Conservation (phyloP, 345 rosid genomes). For the Salix exigua region DNA sequence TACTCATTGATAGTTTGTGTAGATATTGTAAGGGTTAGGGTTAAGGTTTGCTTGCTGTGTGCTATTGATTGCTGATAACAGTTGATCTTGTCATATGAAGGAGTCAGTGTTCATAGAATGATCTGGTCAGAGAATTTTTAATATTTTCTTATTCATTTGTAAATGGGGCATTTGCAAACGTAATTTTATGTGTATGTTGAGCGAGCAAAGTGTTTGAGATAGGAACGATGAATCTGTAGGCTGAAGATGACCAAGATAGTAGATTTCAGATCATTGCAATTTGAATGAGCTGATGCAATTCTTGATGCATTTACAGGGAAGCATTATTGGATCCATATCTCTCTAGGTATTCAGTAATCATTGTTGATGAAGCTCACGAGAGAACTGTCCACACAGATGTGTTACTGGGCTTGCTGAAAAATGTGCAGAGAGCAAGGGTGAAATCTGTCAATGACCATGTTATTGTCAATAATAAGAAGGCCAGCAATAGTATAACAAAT, state of each 20-base stretch:
- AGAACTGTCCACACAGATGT: slow-evolving; percentile 95
- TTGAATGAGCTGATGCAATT: slow-evolving; percentile 12
- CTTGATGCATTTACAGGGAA: slow-evolving; percentile 51
- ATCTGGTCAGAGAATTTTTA: too few relatives aligned
- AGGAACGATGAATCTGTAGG: too few relatives aligned
- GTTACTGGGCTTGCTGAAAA: slow-evolving; percentile 77
- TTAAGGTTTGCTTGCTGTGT: too few relatives aligned
- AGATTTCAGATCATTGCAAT: not conserved
- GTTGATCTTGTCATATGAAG: too few relatives aligned
- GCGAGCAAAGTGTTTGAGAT: too few relatives aligned
- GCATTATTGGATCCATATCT: slow-evolving; percentile 80
- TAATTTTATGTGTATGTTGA: too few relatives aligned
- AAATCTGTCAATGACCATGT: slow-evolving; percentile 29
- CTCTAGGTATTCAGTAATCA: slow-evolving; percentile 72
- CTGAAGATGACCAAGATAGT: too few relatives aligned
- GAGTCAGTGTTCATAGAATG: too few relatives aligned
- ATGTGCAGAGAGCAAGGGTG: slow-evolving; percentile 56
- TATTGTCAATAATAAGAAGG: slow-evolving; percentile 26
- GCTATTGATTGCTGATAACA: too few relatives aligned
- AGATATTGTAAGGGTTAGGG: too few relatives aligned
- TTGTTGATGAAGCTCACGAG: slow-evolving; percentile 95
- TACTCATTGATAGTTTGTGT: not conserved
- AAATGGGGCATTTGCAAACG: too few relatives aligned
- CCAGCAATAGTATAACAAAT: slow-evolving; percentile 15
- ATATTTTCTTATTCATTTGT: too few relatives aligned